phyloP scores from a whole-genome alignment of 768 basidiomycete species.

The Agrocybe chaxingu region DNA sequence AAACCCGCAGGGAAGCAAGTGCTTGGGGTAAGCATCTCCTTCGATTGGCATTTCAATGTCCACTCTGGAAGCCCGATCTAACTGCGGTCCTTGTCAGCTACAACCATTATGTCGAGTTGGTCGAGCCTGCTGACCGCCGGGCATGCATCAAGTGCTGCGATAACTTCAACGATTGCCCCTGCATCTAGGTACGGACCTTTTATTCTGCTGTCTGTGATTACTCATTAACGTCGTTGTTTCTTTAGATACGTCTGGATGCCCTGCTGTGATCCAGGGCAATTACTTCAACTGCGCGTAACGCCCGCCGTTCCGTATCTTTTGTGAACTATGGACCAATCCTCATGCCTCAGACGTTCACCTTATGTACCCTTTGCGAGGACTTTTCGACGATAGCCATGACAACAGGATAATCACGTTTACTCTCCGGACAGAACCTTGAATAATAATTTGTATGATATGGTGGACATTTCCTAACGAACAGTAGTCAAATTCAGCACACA shows the following conservation, averaged over 20 bases:
- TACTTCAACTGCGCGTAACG: slow-evolving; percentile 42
- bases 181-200: slow-evolving; percentile 32
- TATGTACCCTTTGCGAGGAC: too few species aligned
- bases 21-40: slow-evolving; percentile 33
- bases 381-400: too few species aligned
- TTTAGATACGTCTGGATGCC: slow-evolving; percentile 48
- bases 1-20: slow-evolving; percentile 48
- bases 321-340: too few species aligned
- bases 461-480: too few species aligned
- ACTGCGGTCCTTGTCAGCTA: slow-evolving; percentile 28
- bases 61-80: not conserved
- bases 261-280: slow-evolving; percentile 45
- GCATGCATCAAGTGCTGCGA: slow-evolving; percentile 61
- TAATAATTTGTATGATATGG: too few species aligned
- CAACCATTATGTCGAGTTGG: slow-evolving; percentile 56
- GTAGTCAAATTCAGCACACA: too few species aligned
- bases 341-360: too few species aligned
- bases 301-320: too few species aligned
- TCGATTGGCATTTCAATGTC: not conserved
- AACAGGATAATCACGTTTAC: too few species aligned
- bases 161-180: slow-evolving; percentile 47
- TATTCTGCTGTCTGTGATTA: not conserved
- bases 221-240: not conserved
- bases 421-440: too few species aligned
- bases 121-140: slow-evolving; percentile 45